phyloP scores from a whole-genome alignment of 1,284 basidiomycete genomes.

The Rhodotorula sp. region DNA sequence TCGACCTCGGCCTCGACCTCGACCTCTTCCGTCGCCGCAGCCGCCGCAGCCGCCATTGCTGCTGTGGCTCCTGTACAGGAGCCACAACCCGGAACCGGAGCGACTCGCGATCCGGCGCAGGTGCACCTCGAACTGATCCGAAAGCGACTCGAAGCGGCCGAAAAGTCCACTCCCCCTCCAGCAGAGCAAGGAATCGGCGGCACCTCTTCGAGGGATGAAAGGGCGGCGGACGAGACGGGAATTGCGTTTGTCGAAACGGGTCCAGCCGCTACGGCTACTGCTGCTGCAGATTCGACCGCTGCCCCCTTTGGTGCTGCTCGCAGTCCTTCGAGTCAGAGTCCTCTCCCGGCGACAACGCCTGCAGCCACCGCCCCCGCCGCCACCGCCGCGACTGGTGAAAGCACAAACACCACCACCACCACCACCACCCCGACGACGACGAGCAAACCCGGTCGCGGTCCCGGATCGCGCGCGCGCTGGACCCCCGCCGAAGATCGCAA shows the following conservation, averaged over 20 bases:
- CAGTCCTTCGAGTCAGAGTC: too few species aligned
- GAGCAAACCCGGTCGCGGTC: not conserved
- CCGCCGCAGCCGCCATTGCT: not conserved
- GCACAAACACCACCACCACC: not conserved
- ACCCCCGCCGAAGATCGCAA: constrained; percentile 24
- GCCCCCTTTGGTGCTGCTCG: too few species aligned
- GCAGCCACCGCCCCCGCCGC: not conserved
- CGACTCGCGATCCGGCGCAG: not conserved
- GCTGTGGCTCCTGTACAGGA: not conserved
- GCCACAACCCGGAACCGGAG: not conserved
- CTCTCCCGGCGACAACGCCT: not conserved
- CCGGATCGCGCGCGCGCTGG: constrained; percentile 25
- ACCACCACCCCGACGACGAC: not conserved
- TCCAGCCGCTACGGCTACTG: not conserved
- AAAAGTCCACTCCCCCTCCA: too few species aligned
- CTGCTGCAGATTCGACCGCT: not conserved
- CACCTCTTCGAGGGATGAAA: too few species aligned
- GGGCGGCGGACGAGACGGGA: not conserved
- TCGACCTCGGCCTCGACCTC: too few species aligned
- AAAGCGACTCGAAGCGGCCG: not conserved
- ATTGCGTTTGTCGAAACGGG: not conserved
- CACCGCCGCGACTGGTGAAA: not conserved
- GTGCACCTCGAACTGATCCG: not conserved
- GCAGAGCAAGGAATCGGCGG: too few species aligned
- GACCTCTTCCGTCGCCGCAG: not conserved